Base-by-base conservation (phyloP, 345 rosid species). In the Populus euphratica region DNA sequence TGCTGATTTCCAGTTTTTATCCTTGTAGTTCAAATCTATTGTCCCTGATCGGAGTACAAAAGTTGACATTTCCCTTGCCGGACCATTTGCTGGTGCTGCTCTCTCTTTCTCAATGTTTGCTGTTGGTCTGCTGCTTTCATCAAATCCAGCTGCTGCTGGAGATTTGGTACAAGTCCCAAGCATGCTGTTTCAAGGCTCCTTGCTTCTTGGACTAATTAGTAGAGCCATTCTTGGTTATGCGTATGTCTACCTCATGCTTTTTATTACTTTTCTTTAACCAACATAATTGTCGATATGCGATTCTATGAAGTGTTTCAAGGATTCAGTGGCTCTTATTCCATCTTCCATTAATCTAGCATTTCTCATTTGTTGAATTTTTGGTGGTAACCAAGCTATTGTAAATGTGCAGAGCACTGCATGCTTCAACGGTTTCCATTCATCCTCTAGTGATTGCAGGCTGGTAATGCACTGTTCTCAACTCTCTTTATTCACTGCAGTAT, bases 391-490 rank as follows among this genome's bases (percentile, higher is more conserved):
- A 75, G 74, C 71, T 73, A 23, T 77, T 80, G 8, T 78, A 27
- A 72, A 78, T 67, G 63, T 87, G 82, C 91, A 91, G 99, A 80
- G 91, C 96, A 72, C 78, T 93, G 91, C 98, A 95, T 87, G 91
- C 96, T 65, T 86, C 96, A 65, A 90, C 94, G 8, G 97, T 95
- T 81, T 74, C 93, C 39, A 84, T 95, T 83, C 99, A 95, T 84
- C 99, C 97, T 23, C 97, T 95, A 69, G 92, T 93, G 69, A 93
- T 95, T 78, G 96, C 93, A 63, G 99, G 99, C 87, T 93, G 99
- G 98, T 93, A 89, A 65, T 17, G 21, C 78, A 78, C 65, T 68
- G 52, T 77, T 68, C 72, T 78, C 67, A 41, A 66, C 29, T 63
- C 66, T 68, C 76, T 74, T 76, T 44, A 62, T 83, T 64, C 68